Evolutionary conservation across 352 stramenopile species (phyloP).

Genomic region (Globisporangium rhizosaccharum): DNA sequence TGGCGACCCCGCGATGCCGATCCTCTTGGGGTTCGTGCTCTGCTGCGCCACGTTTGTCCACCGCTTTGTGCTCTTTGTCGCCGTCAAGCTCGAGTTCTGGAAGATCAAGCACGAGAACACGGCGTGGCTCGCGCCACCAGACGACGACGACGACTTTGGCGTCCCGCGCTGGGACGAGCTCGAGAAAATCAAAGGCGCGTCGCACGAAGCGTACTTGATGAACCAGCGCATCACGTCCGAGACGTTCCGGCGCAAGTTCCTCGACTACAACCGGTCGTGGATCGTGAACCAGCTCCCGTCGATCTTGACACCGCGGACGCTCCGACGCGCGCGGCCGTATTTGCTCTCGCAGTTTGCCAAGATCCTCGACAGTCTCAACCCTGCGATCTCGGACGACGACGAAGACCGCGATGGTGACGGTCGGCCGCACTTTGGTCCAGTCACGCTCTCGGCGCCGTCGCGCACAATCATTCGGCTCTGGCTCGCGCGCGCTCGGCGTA

Average conservation of each 20-base stretch:
- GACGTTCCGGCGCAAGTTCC: slow-evolving; percentile 97
- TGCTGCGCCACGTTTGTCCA: slow-evolving; percentile 55
- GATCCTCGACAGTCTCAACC: slow-evolving; percentile 93
- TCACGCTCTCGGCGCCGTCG: slow-evolving; percentile 87
- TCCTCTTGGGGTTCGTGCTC: slow-evolving; percentile 79
- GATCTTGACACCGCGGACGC: slow-evolving; percentile 92
- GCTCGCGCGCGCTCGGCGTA: slow-evolving; percentile 81
- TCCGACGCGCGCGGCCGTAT: slow-evolving; percentile 89
- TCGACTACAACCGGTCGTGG: slow-evolving; percentile 97
- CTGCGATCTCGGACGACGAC: slow-evolving; percentile 91
- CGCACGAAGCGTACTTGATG: slow-evolving; percentile 95
- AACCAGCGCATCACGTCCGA: slow-evolving; percentile 96
- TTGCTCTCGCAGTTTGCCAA: slow-evolving; percentile 95
- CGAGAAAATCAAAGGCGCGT: slow-evolving; percentile 90
- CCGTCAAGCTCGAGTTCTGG: slow-evolving; percentile 90
- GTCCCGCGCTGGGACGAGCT: slow-evolving; percentile 90
- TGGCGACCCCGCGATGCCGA: slow-evolving; percentile 88
- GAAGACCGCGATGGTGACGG: slow-evolving; percentile 80
- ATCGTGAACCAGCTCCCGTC: slow-evolving; percentile 93
- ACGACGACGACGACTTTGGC: slow-evolving; percentile 91
- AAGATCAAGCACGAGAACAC: slow-evolving; percentile 96
- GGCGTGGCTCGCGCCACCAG: slow-evolving; percentile 86
- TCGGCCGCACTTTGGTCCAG: slow-evolving; percentile 81
- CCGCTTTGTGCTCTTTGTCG: slow-evolving; percentile 73
- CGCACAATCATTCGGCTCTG: slow-evolving; percentile 92